Percentiles rank a stretch among this genome's conserved stretches.
Evolutionary conservation across 2,329 filamentous ascomycete species (phyloP).

Genomic region (Tolypocladium guangdongense): DNA sequence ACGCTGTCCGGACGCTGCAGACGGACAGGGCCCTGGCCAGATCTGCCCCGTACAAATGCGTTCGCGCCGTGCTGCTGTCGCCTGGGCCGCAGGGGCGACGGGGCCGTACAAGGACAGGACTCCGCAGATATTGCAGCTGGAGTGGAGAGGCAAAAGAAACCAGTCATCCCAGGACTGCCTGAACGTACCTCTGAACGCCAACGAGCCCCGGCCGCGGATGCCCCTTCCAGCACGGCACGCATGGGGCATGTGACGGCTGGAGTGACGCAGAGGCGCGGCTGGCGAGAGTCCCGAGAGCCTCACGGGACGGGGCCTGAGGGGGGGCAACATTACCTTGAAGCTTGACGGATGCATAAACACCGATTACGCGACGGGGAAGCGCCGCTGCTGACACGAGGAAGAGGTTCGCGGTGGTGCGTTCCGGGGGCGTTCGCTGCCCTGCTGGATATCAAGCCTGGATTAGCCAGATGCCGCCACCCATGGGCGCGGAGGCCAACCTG

Average conservation of each 20-base stretch:
- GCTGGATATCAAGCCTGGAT: background rate
- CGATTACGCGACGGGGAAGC: background rate
- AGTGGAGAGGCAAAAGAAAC: background rate
- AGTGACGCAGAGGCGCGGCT: background rate
- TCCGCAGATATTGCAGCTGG: background rate
- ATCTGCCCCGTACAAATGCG: background rate
- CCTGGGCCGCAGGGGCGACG: background rate
- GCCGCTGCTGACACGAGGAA: background rate
- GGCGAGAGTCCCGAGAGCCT: background rate
- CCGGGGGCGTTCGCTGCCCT: background rate
- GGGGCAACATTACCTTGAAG: constrained; percentile 3
- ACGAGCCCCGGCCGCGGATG: background rate
- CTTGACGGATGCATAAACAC: constrained; percentile 4
- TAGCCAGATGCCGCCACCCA: background rate
- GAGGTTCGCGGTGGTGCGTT: background rate
- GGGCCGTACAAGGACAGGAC: background rate
- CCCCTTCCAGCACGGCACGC: background rate
- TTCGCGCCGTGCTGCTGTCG: background rate
- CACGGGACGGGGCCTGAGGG: background rate
- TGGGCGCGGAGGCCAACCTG: background rate
- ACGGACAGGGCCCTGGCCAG: background rate
- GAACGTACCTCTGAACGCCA: background rate
- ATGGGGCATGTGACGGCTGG: background rate
- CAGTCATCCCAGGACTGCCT: background rate
- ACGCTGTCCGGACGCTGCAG: constrained; percentile 1